These are phyloP conservation scores for Candida vartiovaarae DNA, from an alignment of 805 yeast genomes.

Conservation along the genomic window DNA sequence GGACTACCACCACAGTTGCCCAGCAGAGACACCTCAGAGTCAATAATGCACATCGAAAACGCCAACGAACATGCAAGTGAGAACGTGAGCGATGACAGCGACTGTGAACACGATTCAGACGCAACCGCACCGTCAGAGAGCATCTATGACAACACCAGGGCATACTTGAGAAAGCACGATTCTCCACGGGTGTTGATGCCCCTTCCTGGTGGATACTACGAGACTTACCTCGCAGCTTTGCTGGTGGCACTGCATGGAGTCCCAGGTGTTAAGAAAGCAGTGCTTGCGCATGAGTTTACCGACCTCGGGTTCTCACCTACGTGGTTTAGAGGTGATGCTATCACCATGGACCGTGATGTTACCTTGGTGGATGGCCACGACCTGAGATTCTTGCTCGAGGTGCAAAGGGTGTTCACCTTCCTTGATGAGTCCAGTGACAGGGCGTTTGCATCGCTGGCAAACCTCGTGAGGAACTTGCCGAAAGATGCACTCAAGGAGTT, in stretches of 20 bases:
- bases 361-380: constrained; percentile 19
- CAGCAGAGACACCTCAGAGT: no score
- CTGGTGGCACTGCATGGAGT: constrained; percentile 33
- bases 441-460: constrained; percentile 32
- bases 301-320: constrained; percentile 30
- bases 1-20: not conserved
- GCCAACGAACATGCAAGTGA: not conserved
- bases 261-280: constrained; percentile 25
- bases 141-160: constrained; percentile 28
- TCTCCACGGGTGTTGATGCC: constrained; percentile 32
- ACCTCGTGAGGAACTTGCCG: constrained; percentile 26
- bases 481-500: constrained; percentile 11
- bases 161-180: constrained; percentile 15
- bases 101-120: not conserved
- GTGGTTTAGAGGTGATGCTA: constrained; percentile 32
- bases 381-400: constrained; percentile 27
- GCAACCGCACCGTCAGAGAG: constrained; percentile 4
- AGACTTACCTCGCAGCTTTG: constrained; percentile 36
- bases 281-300: constrained; percentile 26
- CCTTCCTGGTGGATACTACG: constrained; percentile 25
- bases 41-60: not conserved
- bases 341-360: constrained; percentile 5
- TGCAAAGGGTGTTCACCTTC: constrained; percentile 33
- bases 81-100: not conserved
- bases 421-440: constrained; percentile 29